A percentile compares a stretch with the other conserved stretches of the same genome.
These are phyloP conservation scores for Annona squamosa DNA, from an alignment of 164 flowering plant species.

Conservation along the genomic window DNA sequence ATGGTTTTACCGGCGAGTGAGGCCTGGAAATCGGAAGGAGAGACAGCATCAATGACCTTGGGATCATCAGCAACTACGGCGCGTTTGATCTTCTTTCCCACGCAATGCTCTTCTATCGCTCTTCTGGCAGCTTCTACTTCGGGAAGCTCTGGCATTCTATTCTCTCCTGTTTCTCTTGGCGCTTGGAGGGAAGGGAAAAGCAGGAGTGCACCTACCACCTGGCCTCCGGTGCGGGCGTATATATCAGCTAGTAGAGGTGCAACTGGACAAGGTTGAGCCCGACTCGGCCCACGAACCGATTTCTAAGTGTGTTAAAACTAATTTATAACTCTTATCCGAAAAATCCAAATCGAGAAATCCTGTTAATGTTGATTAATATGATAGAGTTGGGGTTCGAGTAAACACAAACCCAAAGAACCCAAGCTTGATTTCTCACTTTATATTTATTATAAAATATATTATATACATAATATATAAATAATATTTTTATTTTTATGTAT, in stretches of 20 bases:
- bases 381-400: too few relatives aligned
- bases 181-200: too few relatives aligned
- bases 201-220: too few relatives aligned
- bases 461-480: too few relatives aligned
- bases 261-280: not conserved
- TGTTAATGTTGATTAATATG: not conserved
- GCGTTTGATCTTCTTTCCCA: conserved; percentile 59
- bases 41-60: conserved; percentile 79
- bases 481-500: too few relatives aligned
- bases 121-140: conserved; percentile 97
- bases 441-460: too few relatives aligned
- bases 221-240: not conserved
- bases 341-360: not conserved
- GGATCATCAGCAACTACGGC: conserved; percentile 66
- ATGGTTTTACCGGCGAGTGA: conserved; percentile 68
- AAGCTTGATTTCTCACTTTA: too few relatives aligned
- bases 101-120: conserved; percentile 63
- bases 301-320: not conserved
- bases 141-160: conserved; percentile 84
- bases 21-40: conserved; percentile 59
- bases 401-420: too few relatives aligned
- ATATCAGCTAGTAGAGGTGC: not conserved
- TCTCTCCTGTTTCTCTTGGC: not conserved
- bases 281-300: not conserved
- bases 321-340: not conserved